Conservation (phyloP, 2,329 filamentous ascomycete genomes). For the Exophiala spinifera region DNA sequence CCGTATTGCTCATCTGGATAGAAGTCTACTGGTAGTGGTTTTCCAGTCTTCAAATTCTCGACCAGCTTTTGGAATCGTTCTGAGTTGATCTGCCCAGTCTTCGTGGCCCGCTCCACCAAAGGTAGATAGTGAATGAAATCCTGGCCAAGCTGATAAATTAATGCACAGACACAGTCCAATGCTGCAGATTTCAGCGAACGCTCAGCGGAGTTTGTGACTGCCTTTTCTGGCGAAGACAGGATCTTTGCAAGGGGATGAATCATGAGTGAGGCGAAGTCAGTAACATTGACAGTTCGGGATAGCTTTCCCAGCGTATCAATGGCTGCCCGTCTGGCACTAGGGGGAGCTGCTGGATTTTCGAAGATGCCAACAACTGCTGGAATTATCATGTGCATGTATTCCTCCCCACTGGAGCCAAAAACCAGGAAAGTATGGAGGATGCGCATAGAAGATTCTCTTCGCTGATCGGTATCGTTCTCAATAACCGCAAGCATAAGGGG, state of each 20-base stretch:
- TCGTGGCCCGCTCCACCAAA: conserved; percentile 83
- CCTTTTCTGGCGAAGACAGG: conserved; percentile 32
- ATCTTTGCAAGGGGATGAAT: conserved; percentile 89
- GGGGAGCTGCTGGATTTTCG: conserved; percentile 79
- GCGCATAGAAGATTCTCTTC: conserved; percentile 78
- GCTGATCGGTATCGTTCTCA: conserved; percentile 74
- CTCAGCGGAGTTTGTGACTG: conserved; percentile 63
- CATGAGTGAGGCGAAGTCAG: conserved; percentile 93
- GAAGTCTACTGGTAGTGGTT: conserved; percentile 90
- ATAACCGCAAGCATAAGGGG: conserved; percentile 93
- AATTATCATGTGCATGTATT: conserved; percentile 99
- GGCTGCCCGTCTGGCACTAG: conserved; percentile 75
- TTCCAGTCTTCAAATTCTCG: conserved; percentile 88
- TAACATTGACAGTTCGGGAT: conserved; percentile 93
- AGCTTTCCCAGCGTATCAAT: conserved; percentile 95
- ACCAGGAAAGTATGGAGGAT: conserved; percentile 94
- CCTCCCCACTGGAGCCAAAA: conserved; percentile 91
- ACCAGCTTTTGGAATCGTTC: conserved; percentile 90
- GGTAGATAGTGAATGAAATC: conserved; percentile 94
- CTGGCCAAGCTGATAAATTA: conserved; percentile 93
- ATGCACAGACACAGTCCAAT: conserved; percentile 86
- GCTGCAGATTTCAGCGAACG: conserved; percentile 72
- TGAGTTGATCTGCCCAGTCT: conserved; percentile 76
- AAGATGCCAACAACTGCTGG: conserved; percentile 93
- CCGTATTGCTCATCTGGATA: conserved; percentile 80